phyloP scores from a whole-genome alignment of 345 rosid species.

The Pseudoturritis turrita region DNA sequence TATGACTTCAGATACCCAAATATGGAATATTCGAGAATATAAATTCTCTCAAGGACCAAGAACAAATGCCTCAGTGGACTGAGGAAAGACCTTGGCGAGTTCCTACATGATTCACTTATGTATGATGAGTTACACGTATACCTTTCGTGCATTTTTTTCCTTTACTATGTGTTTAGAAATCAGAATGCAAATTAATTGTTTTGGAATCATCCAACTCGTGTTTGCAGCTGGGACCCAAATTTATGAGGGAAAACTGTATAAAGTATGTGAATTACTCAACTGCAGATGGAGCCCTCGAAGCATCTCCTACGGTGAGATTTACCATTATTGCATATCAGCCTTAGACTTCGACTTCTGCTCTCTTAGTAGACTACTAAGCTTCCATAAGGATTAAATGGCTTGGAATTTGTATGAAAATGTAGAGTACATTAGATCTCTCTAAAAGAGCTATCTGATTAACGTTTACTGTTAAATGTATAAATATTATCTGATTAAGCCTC shows the following conservation, averaged over 20 bases:
- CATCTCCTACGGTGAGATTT: constrained; percentile 92
- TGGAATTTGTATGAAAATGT: background rate
- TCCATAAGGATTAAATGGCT: background rate
- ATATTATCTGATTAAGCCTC: too few species aligned
- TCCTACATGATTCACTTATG: constrained; percentile 86
- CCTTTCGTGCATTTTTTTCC: background rate
- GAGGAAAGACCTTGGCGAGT: constrained; percentile 81
- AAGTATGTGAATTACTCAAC: constrained; percentile 74
- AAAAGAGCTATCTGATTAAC: background rate
- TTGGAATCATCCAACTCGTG: background rate
- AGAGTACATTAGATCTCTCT: background rate
- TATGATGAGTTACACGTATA: constrained; percentile 33
- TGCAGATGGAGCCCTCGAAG: constrained; percentile 98
- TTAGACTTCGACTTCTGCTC: background rate
- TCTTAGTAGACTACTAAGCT: background rate
- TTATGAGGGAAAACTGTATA: constrained; percentile 74
- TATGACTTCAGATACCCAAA: constrained; percentile 67
- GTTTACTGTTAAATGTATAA: too few species aligned
- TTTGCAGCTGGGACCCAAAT: constrained; percentile 84
- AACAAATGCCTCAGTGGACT: constrained; percentile 88
- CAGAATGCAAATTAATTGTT: background rate
- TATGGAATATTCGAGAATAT: constrained; percentile 91
- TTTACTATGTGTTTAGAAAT: background rate
- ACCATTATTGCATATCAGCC: background rate
- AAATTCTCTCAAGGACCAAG: constrained; percentile 68